Evolutionary conservation across 345 rosid genomes (phyloP).

Genomic region (Eutrema yunnanense): DNA sequence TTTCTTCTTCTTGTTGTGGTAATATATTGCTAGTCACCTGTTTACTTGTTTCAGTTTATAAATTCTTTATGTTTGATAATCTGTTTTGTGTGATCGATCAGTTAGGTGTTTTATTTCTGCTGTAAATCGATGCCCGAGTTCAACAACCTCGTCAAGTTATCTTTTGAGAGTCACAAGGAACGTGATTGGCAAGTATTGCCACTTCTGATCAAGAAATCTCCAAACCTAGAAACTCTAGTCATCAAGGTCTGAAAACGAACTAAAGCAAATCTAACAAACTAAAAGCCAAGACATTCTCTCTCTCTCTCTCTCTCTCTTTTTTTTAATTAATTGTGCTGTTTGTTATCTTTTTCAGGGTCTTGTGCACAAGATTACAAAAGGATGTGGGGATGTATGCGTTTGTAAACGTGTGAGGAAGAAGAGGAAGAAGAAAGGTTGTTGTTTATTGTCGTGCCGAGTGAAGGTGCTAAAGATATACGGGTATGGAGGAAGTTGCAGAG

Average conservation of each 20-base stretch:
- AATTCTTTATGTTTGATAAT: not conserved
- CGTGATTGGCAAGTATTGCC: not conserved
- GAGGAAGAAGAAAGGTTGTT: not conserved
- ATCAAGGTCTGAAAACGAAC: not conserved
- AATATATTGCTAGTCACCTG: too few species aligned
- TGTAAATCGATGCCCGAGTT: not conserved
- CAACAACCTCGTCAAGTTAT: not conserved
- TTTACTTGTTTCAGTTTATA: too few species aligned
- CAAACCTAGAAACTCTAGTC: not conserved
- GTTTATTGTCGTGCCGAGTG: not conserved
- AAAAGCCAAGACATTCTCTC: too few species aligned
- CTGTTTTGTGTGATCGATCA: not conserved
- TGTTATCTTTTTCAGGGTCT: not conserved
- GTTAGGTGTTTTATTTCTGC: not conserved
- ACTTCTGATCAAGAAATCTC: not conserved
- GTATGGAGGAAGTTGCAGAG: not conserved
- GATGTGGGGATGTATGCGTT: not conserved
- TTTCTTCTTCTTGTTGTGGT: too few species aligned
- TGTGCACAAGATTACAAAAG: not conserved
- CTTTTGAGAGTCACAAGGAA: conserved; percentile 10
- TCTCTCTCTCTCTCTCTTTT: too few species aligned
- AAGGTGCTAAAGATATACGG: not conserved
- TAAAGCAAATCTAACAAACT: not conserved
- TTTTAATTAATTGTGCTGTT: not conserved
- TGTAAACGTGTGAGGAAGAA: not conserved